Evolutionary conservation across 2,329 filamentous ascomycete species (phyloP).

Genomic region (Elsinoe australis): DNA sequence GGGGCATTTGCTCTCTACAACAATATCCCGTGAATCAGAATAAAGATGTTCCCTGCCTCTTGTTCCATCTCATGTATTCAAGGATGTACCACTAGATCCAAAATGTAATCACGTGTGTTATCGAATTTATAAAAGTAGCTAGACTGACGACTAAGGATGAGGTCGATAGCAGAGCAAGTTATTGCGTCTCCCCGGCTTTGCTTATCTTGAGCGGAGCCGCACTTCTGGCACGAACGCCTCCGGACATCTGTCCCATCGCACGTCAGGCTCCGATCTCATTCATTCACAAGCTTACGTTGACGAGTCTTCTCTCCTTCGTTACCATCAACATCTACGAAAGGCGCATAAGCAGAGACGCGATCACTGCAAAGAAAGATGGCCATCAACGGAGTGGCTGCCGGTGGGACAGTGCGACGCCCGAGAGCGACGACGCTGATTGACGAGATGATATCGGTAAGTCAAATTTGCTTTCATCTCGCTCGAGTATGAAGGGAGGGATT

Average conservation of each 20-base stretch:
- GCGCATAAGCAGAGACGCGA: too few relatives aligned
- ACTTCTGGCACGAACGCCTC: slow-evolving; percentile 1
- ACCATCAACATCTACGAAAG: too few relatives aligned
- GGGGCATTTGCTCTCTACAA: too few relatives aligned
- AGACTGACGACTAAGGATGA: too few relatives aligned
- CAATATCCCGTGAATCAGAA: too few relatives aligned
- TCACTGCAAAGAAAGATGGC: too few relatives aligned
- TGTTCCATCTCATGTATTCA: too few relatives aligned
- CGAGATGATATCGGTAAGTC: slow-evolving; percentile 17
- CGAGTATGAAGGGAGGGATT: too few relatives aligned
- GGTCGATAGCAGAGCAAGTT: not conserved
- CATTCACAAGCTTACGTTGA: not conserved
- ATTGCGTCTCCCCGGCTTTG: not conserved
- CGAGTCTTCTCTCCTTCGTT: too few relatives aligned
- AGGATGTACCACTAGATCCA: too few relatives aligned
- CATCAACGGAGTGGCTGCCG: slow-evolving; percentile 8
- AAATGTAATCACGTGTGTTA: not conserved
- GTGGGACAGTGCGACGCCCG: slow-evolving; percentile 7
- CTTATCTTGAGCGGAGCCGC: slow-evolving; percentile 13
- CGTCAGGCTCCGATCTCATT: not conserved
- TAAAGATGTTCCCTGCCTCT: too few relatives aligned
- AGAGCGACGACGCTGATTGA: slow-evolving; percentile 18
- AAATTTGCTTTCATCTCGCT: not conserved
- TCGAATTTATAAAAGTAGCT: too few relatives aligned
- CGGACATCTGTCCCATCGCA: not conserved